Evolutionary conservation across 352 stramenopile species (phyloP), one percentile per base, ranked within the genome.

Genomic region (Phytophthora melonis): DNA sequence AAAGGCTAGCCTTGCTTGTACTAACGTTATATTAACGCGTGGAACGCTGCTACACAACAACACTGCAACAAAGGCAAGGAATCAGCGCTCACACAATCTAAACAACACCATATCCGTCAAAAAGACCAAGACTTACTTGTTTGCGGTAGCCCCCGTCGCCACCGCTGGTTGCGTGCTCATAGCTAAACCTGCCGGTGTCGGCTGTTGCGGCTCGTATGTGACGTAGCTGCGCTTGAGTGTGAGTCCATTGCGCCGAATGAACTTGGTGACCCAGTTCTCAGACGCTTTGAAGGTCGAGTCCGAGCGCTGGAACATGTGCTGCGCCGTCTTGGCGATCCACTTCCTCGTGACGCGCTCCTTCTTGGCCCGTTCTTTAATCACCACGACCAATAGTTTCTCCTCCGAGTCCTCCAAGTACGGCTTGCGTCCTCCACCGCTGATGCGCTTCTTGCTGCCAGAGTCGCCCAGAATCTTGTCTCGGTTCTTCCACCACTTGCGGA

Each of bases 401-500:
- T 94, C 88, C 16, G 77, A 74, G 56, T 89, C 77, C 45, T 92
- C 86, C n/a, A 94, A 59, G 25, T 87, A 92, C 21, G 86, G 88
- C 57, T 94, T 93, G 32, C 88, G 79, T n/a, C 86, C 88, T 59
- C 86, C 88, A 32, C 86, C 88, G 16, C 76, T 81, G 61, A 94
- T 89, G 25, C 88, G 86, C 70, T 92, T 94, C 70, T 93, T 92
- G 57, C 73, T 84, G 3, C 81, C 84, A 13, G 79, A 88, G 63
- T 92, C 86, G 61, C 80, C 80, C 66, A 94, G 72, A 66, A 94
- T 94, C 53, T 89, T 89, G 61, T 93, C 88, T 55, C 86, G 86
- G 70, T 93, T 94, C 65, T 93, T 92, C 88, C 88, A 94, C 88
- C 88, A 94, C 64, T 94, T 94, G 43, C 86, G 83, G 67, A 93